A percentile compares a stretch with the other conserved stretches of the same genome.
Evolutionary conservation across 225 moss, liverwort and hornwort genomes (phyloP).

Genomic region (Physcomitrium patens): DNA sequence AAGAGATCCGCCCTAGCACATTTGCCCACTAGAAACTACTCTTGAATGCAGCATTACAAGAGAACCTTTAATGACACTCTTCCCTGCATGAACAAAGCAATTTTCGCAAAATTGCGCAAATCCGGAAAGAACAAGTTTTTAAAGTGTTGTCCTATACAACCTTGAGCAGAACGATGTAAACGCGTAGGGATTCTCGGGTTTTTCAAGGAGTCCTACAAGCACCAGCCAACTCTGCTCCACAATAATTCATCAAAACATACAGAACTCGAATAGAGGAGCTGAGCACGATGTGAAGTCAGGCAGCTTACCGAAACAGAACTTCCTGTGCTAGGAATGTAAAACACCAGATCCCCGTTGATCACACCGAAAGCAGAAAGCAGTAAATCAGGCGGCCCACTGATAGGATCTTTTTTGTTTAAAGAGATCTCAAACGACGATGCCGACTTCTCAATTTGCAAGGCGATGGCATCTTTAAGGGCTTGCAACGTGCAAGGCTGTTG

Average conservation of each 20-base stretch:
- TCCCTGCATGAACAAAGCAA: neutral
- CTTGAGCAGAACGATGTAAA: too few species aligned
- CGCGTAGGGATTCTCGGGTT: too few species aligned
- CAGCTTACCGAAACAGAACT: constrained; percentile 43
- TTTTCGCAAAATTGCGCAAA: neutral
- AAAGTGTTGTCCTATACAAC: too few species aligned
- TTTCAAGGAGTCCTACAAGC: too few species aligned
- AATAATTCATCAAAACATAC: neutral
- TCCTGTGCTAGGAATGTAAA: constrained; percentile 54
- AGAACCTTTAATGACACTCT: neutral
- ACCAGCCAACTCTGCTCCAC: too few species aligned
- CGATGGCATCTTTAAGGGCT: constrained; percentile 72
- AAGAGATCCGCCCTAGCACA: neutral
- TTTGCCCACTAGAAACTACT: neutral
- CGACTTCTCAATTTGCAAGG: constrained; percentile 49
- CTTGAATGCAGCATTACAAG: neutral
- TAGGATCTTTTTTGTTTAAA: constrained; percentile 78
- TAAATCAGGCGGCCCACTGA: constrained; percentile 60
- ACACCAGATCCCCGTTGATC: constrained; percentile 82
- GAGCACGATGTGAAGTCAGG: constrained; percentile 20
- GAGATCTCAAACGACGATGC: constrained; percentile 63
- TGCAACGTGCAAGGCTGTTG: constrained; percentile 60
- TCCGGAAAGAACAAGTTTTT: neutral
- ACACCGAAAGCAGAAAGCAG: constrained; percentile 75
- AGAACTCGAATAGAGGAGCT: constrained; percentile 6